Conservation (phyloP, 352 stramenopile genomes). For the Globisporangium abappressorium region DNA sequence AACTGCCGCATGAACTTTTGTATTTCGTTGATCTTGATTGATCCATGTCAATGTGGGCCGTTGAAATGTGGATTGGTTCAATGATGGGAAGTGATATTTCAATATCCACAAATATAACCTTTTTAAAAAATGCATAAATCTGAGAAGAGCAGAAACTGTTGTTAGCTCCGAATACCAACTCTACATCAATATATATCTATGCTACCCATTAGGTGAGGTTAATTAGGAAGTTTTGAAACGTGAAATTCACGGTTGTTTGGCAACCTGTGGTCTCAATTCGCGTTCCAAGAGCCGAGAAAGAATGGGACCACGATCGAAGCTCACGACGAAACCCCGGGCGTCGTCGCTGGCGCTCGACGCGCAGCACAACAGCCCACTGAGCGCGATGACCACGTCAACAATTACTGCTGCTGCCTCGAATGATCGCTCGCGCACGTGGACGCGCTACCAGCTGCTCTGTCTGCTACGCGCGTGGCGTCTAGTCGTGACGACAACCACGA, state of each 20-base stretch:
- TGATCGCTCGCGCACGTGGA: neutral
- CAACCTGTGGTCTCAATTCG: neutral
- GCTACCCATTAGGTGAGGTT: neutral
- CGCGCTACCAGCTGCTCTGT: neutral
- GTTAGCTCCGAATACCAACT: neutral
- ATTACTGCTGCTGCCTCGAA: neutral
- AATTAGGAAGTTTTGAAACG: neutral
- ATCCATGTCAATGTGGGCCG: too few species aligned
- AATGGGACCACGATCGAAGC: neutral
- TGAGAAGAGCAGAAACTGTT: too few species aligned
- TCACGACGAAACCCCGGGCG: neutral
- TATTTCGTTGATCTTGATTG: too few species aligned
- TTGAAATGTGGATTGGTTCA: neutral
- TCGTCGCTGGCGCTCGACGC: neutral
- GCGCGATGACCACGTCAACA: too few species aligned
- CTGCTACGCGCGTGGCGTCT: conserved; percentile 5
- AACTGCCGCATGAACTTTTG: too few species aligned
- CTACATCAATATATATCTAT: neutral
- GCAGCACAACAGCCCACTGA: neutral
- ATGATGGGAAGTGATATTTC: neutral
- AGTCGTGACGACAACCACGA: neutral
- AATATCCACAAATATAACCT: neutral
- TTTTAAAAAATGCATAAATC: neutral
- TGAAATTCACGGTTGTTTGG: neutral
- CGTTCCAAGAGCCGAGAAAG: neutral